Base-by-base conservation (phyloP, 805 yeast genomes). In the Candida coquimbonensis region DNA sequence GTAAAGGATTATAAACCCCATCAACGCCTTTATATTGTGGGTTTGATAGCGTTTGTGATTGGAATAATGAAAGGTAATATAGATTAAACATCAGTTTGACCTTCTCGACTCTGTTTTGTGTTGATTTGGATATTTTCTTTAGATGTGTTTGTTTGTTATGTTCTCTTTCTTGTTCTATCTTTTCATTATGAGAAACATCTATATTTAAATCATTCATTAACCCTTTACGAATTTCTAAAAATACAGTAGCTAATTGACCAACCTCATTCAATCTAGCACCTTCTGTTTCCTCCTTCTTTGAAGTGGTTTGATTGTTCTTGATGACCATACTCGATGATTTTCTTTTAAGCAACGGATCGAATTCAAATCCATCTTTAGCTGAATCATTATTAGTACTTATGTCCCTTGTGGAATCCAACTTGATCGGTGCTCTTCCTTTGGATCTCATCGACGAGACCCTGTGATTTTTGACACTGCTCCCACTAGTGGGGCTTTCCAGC, bases 1-100 rank as follows among this genome's bases (percentile, higher is more conserved):
- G 96, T 38, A 88, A 66, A 4, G 96, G 96, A 58, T 88, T 88
- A 67, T 81, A 88, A 4, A 77, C 74, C 3, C 83, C 86, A 39
- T 81, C 87, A 3, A 83, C 74, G 2, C 76, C 77, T 2, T 70
- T 42, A 39, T 49, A 56, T 38, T 45, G 45, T 3, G 54, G 49
- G 31, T 48, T 46, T 12, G 46, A 42, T 1, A 40, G 29, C 35
- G 49, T 57, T 36, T 53, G 59, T 0, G 50, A 36, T 24, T 58
- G 60, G 29, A 53, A 51, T 11, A 60, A 17, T 1, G 59, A 46
- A 33, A 51, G 57, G 38, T 60, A 60, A 33, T 54, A 51, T 9
- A 60, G 31, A 33, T 53, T 60, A 32, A 60, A 45, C 59, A 72
- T 65, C 12, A 69, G 56, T 46, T 72, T 70, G 16, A 77, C 79